These are phyloP conservation scores for Colletotrichum scovillei DNA, from an alignment of 2,329 filamentous ascomycete genomes.

Conservation along the genomic window DNA sequence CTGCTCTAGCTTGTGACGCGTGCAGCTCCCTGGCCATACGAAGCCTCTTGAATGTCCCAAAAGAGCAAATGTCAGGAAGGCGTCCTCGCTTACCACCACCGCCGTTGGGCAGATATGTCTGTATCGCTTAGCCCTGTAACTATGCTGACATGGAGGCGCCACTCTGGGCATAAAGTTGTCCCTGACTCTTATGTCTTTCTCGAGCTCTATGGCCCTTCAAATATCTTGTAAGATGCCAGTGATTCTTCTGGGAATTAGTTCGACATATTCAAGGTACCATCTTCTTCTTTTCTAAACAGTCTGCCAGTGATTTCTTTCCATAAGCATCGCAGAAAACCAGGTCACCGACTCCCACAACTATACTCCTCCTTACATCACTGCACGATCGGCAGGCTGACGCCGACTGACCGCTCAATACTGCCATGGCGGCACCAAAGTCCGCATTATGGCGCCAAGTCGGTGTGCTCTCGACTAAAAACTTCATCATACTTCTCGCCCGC, in stretches of 20 bases:
- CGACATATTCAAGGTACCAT: background rate
- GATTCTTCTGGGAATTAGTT: background rate
- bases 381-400: too few species aligned
- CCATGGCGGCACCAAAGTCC: constrained; percentile 19
- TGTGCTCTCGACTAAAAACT: constrained; percentile 72
- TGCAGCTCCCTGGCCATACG: background rate
- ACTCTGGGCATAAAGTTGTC: background rate
- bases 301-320: rapidly evolving
- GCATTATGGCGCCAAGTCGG: constrained; percentile 59
- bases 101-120: background rate
- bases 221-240: background rate
- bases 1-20: background rate
- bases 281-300: background rate
- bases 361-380: background rate
- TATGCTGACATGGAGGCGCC: background rate
- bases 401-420: rapidly evolving
- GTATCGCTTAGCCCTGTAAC: background rate
- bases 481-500: constrained; percentile 65
- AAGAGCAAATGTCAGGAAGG: background rate
- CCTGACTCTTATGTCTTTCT: background rate
- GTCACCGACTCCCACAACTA: background rate
- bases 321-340: background rate
- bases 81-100: background rate
- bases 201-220: background rate
- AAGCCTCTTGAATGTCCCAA: background rate